Evolutionary conservation across 2,329 filamentous ascomycete species (phyloP), one percentile per base, ranked within the genome.

Genomic region (Aspergillus novofumigatus): DNA sequence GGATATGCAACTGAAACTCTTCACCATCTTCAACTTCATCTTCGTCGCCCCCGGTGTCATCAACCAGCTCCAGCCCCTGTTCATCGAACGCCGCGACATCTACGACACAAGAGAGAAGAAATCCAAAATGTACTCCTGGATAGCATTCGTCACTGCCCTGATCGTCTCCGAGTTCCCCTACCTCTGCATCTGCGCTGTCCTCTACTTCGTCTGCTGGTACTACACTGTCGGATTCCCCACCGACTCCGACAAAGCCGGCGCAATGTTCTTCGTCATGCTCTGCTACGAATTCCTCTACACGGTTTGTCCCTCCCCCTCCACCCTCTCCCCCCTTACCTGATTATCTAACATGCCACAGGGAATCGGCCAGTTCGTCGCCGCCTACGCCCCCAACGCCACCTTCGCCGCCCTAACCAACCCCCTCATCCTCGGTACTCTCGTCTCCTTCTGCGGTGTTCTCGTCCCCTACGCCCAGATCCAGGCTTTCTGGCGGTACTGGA

Each of bases 361-460:
- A 65, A 91, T 86, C 83, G 90, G 87, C 14, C 89, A 91, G 70
- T 91, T 88, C 83, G 88, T 92, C 63, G 87, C 86, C 58, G 88
- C 90, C 0, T 91, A 90, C 69, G 87, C 89, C 0, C 88, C 74
- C 47, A 79, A 78, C 61, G 76, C 89, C 0, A 84, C 80, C 56
- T 89, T 91, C 70, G 88, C 87, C 0, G 86, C 89, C 53, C 88
- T 91, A 60, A 84, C 83, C 47, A 90, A 91, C 66, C 88, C 88
- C 0, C 87, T 91, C 74, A 86, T 91, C 77, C 86, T 91, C 72
- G 65, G 68, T 55, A 69, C 63, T 1, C 60, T 70, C 5, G 65
- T 65, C 23, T 70, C 67, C 10, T 70, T 70, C 63, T 70, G 68
- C 4, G 68, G 68, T 62, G 68, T 70, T 3, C 51, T 70, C 3